These are phyloP conservation scores for Nakazawaea pomicola DNA, from an alignment of 805 yeast species.

Conservation along the genomic window DNA sequence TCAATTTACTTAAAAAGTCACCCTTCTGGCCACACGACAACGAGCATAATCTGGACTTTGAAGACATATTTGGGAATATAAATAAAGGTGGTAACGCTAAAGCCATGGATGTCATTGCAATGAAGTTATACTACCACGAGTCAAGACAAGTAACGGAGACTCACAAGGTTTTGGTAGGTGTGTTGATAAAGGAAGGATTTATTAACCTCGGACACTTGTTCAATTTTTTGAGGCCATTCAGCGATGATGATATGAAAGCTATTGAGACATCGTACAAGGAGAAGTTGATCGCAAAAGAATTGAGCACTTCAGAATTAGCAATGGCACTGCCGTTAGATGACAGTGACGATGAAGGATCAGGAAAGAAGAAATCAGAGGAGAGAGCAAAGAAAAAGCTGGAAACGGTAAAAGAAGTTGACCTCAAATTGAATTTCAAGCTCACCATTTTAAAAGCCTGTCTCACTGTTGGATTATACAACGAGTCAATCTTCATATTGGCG, in stretches of 20 bases:
- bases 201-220: slow-evolving; percentile 60
- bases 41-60: not conserved
- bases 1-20: slow-evolving; percentile 47
- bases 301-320: slow-evolving; percentile 76
- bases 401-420: slow-evolving; percentile 14
- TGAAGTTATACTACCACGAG: slow-evolving; percentile 29
- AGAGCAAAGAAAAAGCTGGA: slow-evolving; percentile 13
- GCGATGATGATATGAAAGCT: slow-evolving; percentile 33
- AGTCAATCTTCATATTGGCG: slow-evolving; percentile 53
- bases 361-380: not conserved
- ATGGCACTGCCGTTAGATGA: slow-evolving; percentile 78
- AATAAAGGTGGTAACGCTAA: slow-evolving; percentile 48
- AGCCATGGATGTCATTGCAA: slow-evolving; percentile 51
- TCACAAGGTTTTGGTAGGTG: slow-evolving; percentile 40
- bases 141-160: slow-evolving; percentile 35
- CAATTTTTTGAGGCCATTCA: slow-evolving; percentile 49
- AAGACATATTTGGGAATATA: slow-evolving; percentile 24
- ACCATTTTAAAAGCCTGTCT: slow-evolving; percentile 49
- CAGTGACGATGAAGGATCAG: slow-evolving; percentile 49
- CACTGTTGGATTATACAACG: slow-evolving; percentile 56
- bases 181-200: slow-evolving; percentile 62
- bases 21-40: slow-evolving; percentile 50
- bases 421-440: slow-evolving; percentile 29
- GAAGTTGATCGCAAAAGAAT: slow-evolving; percentile 40
- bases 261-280: slow-evolving; percentile 47